phyloP scores from a whole-genome alignment of 768 basidiomycete species.

The Lanmaoa rubissima region DNA sequence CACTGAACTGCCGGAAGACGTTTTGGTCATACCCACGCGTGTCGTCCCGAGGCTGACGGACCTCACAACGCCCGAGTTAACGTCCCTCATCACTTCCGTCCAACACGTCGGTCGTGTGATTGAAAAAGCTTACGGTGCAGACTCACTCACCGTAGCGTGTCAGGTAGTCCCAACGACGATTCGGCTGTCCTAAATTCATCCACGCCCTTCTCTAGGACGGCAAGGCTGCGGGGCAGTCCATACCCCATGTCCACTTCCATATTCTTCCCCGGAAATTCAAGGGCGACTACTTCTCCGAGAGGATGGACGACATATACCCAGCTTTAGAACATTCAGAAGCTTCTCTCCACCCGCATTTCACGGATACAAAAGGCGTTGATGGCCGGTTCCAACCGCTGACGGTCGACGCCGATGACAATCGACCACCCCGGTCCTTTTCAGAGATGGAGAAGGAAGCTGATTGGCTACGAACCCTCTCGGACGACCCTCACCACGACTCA shows the following conservation, averaged over 20 bases:
- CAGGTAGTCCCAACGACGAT: conserved; percentile 53
- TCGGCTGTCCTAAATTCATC: background rate
- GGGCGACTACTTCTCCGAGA: conserved; percentile 62
- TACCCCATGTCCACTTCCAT: conserved; percentile 91
- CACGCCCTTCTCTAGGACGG: conserved; percentile 64
- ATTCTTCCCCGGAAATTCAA: conserved; percentile 76
- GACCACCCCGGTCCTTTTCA: conserved; percentile 56
- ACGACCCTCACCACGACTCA: background rate
- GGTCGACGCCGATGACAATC: conserved; percentile 70
- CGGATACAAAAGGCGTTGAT: conserved; percentile 10
- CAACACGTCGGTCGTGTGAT: conserved; percentile 77
- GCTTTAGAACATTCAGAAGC: conserved; percentile 67
- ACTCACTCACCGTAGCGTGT: conserved; percentile 83
- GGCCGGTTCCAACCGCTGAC: conserved; percentile 40
- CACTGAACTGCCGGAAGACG: conserved; percentile 41
- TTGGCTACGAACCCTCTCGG: conserved; percentile 63
- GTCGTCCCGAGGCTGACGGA: conserved; percentile 56
- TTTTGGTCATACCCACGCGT: conserved; percentile 58
- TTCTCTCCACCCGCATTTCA: conserved; percentile 42
- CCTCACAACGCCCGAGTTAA: conserved; percentile 62
- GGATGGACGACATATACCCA: conserved; percentile 77
- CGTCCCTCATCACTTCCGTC: conserved; percentile 77
- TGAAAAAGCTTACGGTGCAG: conserved; percentile 78
- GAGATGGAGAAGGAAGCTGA: conserved; percentile 82
- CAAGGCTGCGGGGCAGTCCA: conserved; percentile 73